Conservation (phyloP, 495 filamentous ascomycete species). For the Aspergillus cristatus region DNA sequence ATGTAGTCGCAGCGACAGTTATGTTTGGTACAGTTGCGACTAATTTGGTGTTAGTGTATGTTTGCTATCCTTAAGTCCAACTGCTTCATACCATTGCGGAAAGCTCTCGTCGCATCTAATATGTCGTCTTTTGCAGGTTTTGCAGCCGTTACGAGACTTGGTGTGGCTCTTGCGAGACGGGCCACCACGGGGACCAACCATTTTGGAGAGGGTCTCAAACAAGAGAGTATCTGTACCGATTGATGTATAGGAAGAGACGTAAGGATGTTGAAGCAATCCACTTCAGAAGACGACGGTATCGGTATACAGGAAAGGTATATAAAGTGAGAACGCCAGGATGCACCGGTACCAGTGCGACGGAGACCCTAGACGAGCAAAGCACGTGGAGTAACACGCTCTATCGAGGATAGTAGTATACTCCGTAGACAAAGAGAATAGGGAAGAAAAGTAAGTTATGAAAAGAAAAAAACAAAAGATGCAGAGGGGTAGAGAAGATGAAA, state of each 20-base stretch:
- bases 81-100: constrained; percentile 88
- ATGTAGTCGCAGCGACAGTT: constrained; percentile 97
- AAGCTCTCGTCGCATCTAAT: constrained; percentile 97
- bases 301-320: no score
- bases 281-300: no score
- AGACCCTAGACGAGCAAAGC: no score
- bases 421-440: no score
- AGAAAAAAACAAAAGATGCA: not conserved
- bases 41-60: constrained; percentile 31
- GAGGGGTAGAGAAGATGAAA: not conserved
- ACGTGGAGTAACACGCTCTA: no score
- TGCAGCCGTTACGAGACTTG: constrained; percentile 95
- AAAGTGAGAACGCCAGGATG: no score
- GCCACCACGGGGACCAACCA: constrained; percentile 45
- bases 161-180: constrained; percentile 72
- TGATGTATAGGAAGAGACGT: constrained; percentile 1
- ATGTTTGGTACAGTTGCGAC: constrained; percentile 97
- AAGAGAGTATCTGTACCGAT: no score
- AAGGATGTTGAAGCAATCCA: constrained; percentile 1
- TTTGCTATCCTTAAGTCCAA: not conserved
- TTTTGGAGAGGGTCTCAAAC: no score
- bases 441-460: constrained; percentile 2
- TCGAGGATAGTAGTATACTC: no score
- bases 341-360: no score
- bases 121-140: constrained; percentile 93